phyloP scores from a whole-genome alignment of 148 eudicot genomes.

The Rhododendron ferrugineum region DNA sequence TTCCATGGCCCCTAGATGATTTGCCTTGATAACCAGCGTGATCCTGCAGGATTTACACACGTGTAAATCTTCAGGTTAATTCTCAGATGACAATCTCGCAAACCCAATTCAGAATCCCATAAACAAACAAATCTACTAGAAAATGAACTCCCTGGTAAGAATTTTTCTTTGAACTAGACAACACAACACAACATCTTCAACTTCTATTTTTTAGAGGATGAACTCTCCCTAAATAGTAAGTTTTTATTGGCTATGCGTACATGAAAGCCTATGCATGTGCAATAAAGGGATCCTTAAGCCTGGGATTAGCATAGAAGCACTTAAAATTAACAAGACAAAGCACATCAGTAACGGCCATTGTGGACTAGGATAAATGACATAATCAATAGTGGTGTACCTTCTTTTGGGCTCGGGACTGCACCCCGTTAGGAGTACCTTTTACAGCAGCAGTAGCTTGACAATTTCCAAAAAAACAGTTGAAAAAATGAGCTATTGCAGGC shows the following conservation, averaged over 20 bases:
- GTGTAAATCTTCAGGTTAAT: background rate
- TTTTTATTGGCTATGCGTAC: background rate
- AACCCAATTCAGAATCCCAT: background rate
- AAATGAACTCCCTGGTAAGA: background rate
- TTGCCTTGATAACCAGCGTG: constrained; percentile 43
- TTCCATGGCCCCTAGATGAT: constrained; percentile 47
- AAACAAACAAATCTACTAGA: background rate
- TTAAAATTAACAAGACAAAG: background rate
- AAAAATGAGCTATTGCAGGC: constrained; percentile 63
- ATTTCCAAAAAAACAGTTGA: constrained; percentile 86
- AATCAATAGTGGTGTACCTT: constrained; percentile 41
- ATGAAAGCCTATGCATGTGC: background rate
- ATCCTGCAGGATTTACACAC: constrained; percentile 34
- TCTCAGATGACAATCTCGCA: background rate
- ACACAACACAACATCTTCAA: background rate
- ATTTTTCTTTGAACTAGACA: background rate
- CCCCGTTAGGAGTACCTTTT: constrained; percentile 31
- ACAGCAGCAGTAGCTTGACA: constrained; percentile 33
- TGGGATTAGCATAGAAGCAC: background rate
- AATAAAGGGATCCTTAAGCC: background rate
- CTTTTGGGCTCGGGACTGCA: constrained; percentile 47
- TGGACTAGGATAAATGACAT: background rate
- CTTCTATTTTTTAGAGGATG: background rate
- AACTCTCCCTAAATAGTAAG: background rate
- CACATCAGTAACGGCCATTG: background rate